Percentiles rank a stretch among this genome's conserved stretches.
These are phyloP conservation scores for Rosa rugosa DNA, from an alignment of 306 rosid genomes.

Conservation along the genomic window DNA sequence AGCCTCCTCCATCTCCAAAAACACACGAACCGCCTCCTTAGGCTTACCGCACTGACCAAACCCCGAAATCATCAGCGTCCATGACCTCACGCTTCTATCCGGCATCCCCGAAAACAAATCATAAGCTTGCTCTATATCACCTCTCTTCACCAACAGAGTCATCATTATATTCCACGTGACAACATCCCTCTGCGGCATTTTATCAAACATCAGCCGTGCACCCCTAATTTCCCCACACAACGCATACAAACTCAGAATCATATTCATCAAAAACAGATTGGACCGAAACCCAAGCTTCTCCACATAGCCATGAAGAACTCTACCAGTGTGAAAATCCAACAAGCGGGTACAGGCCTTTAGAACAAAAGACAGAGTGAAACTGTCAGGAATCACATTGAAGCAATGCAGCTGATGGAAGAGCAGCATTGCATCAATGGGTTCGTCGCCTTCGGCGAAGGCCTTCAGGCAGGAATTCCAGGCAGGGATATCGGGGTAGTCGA, in stretches of 20 bases:
- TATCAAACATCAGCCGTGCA: conserved; percentile 47
- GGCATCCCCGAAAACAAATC: conserved; percentile 43
- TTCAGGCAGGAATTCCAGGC: conserved; percentile 53
- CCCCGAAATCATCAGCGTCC: conserved; percentile 62
- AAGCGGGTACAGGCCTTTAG: conserved; percentile 45
- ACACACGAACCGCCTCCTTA: conserved; percentile 42
- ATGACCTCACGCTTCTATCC: conserved; percentile 50
- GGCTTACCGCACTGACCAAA: conserved; percentile 51
- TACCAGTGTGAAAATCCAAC: conserved; percentile 41
- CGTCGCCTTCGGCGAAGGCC: conserved; percentile 34
- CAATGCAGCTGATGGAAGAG: conserved; percentile 40
- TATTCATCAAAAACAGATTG: conserved; percentile 44
- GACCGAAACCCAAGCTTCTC: conserved; percentile 51
- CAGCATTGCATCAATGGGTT: conserved; percentile 36
- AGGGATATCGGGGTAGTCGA: conserved; percentile 16
- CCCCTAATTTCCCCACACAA: conserved; percentile 34
- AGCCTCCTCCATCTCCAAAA: conserved; percentile 43
- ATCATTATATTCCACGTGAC: conserved; percentile 56
- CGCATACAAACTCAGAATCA: conserved; percentile 40
- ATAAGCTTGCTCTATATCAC: conserved; percentile 37
- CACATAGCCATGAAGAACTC: conserved; percentile 45
- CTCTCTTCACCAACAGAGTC: conserved; percentile 38
- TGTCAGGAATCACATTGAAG: conserved; percentile 35
- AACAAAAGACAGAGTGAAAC: conserved; percentile 47
- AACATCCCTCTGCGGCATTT: conserved; percentile 49